phyloP scores from a whole-genome alignment of 129 eudicot genomes.

The Flaveria bidentis region DNA sequence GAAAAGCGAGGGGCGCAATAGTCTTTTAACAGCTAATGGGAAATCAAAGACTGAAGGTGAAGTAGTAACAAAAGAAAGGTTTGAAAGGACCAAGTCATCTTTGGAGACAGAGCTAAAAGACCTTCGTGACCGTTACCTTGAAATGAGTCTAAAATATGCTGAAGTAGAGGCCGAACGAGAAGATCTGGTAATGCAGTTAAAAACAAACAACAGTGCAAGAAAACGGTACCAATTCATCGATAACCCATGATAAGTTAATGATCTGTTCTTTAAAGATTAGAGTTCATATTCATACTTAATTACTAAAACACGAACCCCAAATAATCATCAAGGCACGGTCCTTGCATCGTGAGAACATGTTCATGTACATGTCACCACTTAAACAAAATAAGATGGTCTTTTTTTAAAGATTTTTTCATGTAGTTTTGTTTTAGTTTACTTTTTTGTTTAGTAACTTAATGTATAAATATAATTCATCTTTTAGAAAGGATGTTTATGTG shows the following conservation, averaged over 20 bases:
- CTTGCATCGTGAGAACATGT: conserved; percentile 10
- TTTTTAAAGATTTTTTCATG: background rate
- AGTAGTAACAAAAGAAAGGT: conserved; percentile 49
- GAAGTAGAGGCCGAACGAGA: conserved; percentile 90
- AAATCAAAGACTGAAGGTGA: conserved; percentile 42
- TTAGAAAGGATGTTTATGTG: conserved; percentile 21
- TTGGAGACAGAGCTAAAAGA: conserved; percentile 75
- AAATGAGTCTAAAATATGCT: conserved; percentile 93
- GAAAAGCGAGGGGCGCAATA: conserved; percentile 46
- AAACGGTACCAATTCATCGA: conserved; percentile 49
- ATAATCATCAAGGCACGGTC: conserved; percentile 14
- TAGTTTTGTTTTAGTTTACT: conserved; percentile 21
- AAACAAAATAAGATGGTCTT: conserved; percentile 17
- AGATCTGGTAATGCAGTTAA: conserved; percentile 96
- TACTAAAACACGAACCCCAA: conserved; percentile 9
- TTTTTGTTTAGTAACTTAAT: conserved; percentile 13
- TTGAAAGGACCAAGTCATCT: conserved; percentile 65
- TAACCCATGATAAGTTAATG: conserved; percentile 25
- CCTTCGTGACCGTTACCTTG: conserved; percentile 81
- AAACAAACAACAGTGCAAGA: conserved; percentile 49
- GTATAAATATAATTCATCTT: conserved; percentile 16
- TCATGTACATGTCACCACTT: background rate
- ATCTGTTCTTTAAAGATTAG: conserved; percentile 15
- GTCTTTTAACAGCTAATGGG: conserved; percentile 32
- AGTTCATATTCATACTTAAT: conserved; percentile 14